Evolutionary conservation across 2,329 filamentous ascomycete genomes (phyloP), one percentile per base, ranked within the genome.

Genomic region (Thielaviopsis cerberus): DNA sequence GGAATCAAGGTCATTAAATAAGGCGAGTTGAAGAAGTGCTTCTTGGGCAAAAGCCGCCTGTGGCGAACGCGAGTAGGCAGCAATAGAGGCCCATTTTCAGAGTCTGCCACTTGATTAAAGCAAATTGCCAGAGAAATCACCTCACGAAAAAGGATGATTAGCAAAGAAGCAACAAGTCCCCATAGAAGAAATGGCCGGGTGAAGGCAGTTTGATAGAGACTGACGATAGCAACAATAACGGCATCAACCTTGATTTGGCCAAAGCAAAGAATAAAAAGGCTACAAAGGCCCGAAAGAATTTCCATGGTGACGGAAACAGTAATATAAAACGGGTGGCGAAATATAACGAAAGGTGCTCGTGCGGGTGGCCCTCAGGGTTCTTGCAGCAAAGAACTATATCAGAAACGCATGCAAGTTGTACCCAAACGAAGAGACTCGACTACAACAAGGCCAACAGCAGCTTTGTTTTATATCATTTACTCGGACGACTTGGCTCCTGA

Each of bases 1-100:
- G 84, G 85, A 48, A 86, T 73, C 0, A 85, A 84, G 25, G 82
- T 79, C 52, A 82, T 73, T 1, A 89, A 75, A 66, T 88, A 88
- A 0, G 82, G 81, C 65, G 88, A 87, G 0, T 72, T 72, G 65
- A 90, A 89, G 0, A 75, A 75, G 65, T 88, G 82, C 60, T 76
- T 79, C 65, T 80, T 75, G 0, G 85, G 85, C 59, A 83, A 81
- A n/a, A 84, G 66, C 20, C 85, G 74, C 3, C 76, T 72, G 66
- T 89, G 85, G 1, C 50, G 52, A 5, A 59, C 53, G 24, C 30
- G 22, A 4, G 34, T 20, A 11, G 57, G 57, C 15, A 58, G 37
- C 17, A 59, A 51, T 4, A n/a, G 24, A 13, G 25, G 53, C n/a
- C 17, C 15, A 6, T 20, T 57, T 34, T 27, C 27, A 25, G n/a